Percentiles rank a stretch among this genome's conserved stretches.
These are phyloP conservation scores for Bombardia bombarda DNA, from an alignment of 495 filamentous ascomycete genomes.

Conservation along the genomic window DNA sequence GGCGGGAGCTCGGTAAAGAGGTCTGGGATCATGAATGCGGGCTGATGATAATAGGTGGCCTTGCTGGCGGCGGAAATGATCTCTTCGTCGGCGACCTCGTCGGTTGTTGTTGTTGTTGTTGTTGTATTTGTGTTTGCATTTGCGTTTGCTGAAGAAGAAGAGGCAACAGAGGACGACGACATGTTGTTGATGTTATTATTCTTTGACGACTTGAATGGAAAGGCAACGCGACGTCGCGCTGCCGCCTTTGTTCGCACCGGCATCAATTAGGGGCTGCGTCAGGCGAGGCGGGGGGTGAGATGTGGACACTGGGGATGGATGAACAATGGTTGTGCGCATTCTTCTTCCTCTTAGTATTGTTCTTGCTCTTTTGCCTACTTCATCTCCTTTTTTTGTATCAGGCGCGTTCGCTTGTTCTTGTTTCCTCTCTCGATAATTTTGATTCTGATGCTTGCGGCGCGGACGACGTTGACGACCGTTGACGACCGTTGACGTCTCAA, in stretches of 20 bases:
- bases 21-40: conserved; percentile 43
- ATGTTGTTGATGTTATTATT: too few relatives aligned
- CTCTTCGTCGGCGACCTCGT: conserved; percentile 18
- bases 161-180: background rate
- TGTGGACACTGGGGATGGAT: too few relatives aligned
- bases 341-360: background rate
- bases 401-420: too few relatives aligned
- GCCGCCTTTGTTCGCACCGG: conserved; percentile 12
- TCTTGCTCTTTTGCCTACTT: too few relatives aligned
- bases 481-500: too few relatives aligned
- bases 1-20: conserved; percentile 56
- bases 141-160: background rate
- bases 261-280: background rate
- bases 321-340: too few relatives aligned
- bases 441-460: too few relatives aligned
- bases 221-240: background rate
- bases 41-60: too few relatives aligned
- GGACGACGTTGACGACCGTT: too few relatives aligned
- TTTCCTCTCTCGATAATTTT: too few relatives aligned
- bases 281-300: background rate
- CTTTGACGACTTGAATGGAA: background rate
- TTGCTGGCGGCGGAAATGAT: background rate
- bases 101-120: conserved; percentile 1
- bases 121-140: background rate
- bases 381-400: too few relatives aligned